Conservation (phyloP, 2,329 filamentous ascomycete genomes). For the Diaporthe caulivora region DNA sequence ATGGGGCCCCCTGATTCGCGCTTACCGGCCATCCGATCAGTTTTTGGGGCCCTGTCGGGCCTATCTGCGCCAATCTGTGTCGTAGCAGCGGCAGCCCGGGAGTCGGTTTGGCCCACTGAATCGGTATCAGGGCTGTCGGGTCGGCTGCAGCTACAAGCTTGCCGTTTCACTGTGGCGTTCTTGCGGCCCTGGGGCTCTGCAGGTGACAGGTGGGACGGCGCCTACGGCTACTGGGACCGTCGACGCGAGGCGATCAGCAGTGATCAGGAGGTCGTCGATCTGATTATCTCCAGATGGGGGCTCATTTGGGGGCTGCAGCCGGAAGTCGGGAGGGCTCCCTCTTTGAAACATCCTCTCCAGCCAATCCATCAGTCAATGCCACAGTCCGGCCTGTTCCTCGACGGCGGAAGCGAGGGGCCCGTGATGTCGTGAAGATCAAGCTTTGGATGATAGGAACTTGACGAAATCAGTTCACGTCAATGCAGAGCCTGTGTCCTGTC, state of each 20-base stretch:
- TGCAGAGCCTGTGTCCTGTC: not conserved
- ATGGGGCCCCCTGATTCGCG: conserved; percentile 9
- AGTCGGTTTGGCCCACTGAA: conserved; percentile 34
- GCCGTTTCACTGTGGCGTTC: conserved; percentile 36
- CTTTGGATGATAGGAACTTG: conserved; percentile 10
- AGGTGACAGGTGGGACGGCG: conserved; percentile 30
- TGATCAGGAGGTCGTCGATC: conserved; percentile 33
- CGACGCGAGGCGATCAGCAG: conserved; percentile 29
- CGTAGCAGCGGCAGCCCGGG: conserved; percentile 29
- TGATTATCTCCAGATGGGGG: not conserved
- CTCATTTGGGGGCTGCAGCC: not conserved
- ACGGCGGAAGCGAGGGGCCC: not conserved
- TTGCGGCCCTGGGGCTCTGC: conserved; percentile 14
- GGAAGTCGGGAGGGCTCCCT: not conserved
- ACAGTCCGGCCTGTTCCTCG: conserved; percentile 4
- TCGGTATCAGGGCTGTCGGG: conserved; percentile 36
- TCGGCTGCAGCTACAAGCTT: conserved; percentile 21
- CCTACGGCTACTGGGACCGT: not conserved
- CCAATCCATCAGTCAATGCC: conserved; percentile 20
- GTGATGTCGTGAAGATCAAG: not conserved
- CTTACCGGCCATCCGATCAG: conserved; percentile 24
- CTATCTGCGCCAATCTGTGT: not conserved
- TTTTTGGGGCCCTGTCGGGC: not conserved
- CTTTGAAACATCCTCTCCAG: conserved; percentile 23
- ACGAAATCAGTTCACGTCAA: not conserved